phyloP scores from a whole-genome alignment of 352 stramenopile genomes.

The Globisporangium rhizosaccharum region DNA sequence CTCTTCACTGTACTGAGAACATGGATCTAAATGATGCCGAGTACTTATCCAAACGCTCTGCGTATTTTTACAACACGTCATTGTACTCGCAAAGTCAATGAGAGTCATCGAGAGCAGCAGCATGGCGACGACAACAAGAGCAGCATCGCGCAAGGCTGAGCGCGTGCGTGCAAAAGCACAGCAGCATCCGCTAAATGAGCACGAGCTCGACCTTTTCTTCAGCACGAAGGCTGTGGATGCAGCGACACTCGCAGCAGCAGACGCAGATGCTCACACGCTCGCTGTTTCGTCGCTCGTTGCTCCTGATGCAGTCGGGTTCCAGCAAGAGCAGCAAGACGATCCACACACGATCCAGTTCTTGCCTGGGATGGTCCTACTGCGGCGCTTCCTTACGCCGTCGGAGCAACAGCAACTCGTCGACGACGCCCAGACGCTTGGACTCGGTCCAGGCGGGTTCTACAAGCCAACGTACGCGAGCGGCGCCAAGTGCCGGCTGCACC shows the following conservation, averaged over 20 bases:
- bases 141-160: constrained; percentile 30
- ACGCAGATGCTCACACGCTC: background rate
- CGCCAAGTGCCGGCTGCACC: constrained; percentile 64
- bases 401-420: constrained; percentile 60
- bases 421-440: constrained; percentile 37
- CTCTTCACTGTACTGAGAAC: too few species aligned
- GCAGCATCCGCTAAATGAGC: constrained; percentile 50
- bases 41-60: too few species aligned
- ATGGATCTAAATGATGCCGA: too few species aligned
- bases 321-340: constrained; percentile 2
- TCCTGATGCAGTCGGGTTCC: constrained; percentile 6
- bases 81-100: too few species aligned
- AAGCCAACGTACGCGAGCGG: constrained; percentile 65
- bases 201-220: constrained; percentile 61
- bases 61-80: too few species aligned
- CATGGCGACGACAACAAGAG: constrained; percentile 14
- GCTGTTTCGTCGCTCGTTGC: constrained; percentile 3
- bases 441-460: constrained; percentile 48
- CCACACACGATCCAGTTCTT: constrained; percentile 24
- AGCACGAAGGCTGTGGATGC: constrained; percentile 2
- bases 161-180: constrained; percentile 32
- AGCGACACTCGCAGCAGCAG: constrained; percentile 4
- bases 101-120: background rate
- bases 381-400: constrained; percentile 35
- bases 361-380: constrained; percentile 61